Evolutionary conservation across 1,139 yeast genomes (phyloP).

Genomic region (Kodamaea derodonti): DNA sequence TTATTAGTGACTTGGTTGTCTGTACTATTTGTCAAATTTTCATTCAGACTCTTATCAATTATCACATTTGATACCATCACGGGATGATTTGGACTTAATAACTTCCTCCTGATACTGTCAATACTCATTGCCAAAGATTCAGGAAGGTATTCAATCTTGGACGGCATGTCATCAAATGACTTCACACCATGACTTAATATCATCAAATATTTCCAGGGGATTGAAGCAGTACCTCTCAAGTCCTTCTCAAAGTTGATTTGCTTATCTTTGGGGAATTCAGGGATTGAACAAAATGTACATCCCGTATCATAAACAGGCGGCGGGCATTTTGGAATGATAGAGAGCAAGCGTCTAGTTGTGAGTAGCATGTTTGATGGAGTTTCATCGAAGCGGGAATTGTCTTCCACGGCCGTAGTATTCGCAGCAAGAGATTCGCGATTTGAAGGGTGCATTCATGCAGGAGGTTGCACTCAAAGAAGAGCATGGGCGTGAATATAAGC

Average conservation of each 20-base stretch:
- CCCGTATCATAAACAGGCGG: slow-evolving; percentile 54
- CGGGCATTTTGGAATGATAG: slow-evolving; percentile 35
- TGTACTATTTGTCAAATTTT: not conserved
- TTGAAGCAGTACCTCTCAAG: slow-evolving; percentile 45
- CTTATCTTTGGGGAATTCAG: slow-evolving; percentile 38
- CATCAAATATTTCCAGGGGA: slow-evolving; percentile 54
- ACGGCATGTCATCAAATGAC: slow-evolving; percentile 47
- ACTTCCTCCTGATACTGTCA: slow-evolving; percentile 22
- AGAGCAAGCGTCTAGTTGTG: not conserved
- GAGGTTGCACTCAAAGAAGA: too few relatives aligned
- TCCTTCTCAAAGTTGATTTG: slow-evolving; percentile 38
- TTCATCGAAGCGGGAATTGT: too few relatives aligned
- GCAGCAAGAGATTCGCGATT: too few relatives aligned
- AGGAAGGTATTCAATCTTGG: slow-evolving; percentile 49
- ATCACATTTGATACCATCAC: slow-evolving; percentile 46
- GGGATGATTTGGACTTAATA: slow-evolving; percentile 45
- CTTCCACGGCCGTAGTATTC: too few relatives aligned
- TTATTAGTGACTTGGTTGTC: not conserved
- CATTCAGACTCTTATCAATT: slow-evolving; percentile 6
- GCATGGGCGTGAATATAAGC: too few relatives aligned
- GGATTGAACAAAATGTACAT: slow-evolving; percentile 53
- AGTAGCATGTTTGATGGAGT: too few relatives aligned
- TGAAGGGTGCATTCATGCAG: too few relatives aligned
- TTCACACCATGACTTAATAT: slow-evolving; percentile 40
- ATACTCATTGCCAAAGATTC: slow-evolving; percentile 39